These are phyloP conservation scores for Dryas alaskensis DNA, from an alignment of 306 rosid species.

Conservation along the genomic window DNA sequence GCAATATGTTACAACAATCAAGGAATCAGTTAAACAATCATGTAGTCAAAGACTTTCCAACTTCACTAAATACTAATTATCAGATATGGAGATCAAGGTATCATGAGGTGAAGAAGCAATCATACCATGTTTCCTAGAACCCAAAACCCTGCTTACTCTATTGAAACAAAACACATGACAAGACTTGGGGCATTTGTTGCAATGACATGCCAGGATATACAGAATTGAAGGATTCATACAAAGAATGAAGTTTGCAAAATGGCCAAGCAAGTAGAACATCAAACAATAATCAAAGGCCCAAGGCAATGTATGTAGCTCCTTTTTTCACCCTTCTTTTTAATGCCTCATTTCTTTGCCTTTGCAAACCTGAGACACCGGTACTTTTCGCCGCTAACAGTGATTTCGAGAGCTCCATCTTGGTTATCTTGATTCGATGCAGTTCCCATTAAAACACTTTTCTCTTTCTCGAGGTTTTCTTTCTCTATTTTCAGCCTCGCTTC, in stretches of 20 bases:
- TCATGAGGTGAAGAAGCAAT: neutral
- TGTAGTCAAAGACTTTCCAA: neutral
- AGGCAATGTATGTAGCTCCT: neutral
- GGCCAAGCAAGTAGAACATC: constrained; percentile 1
- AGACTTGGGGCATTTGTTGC: constrained; percentile 5
- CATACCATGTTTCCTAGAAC: neutral
- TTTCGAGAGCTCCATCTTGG: constrained; percentile 96
- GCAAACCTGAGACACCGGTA: constrained; percentile 92
- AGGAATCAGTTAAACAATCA: neutral
- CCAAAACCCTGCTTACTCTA: neutral
- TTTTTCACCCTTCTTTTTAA: constrained; percentile 2
- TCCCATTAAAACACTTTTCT: constrained; percentile 94
- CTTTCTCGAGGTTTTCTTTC: constrained; percentile 93
- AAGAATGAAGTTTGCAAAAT: constrained; percentile 10
- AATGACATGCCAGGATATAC: constrained; percentile 3
- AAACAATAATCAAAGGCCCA: neutral
- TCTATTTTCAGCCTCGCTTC: constrained; percentile 96
- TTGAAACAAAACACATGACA: constrained; percentile 4
- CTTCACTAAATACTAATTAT: neutral
- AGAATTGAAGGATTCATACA: constrained; percentile 6
- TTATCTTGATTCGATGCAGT: constrained; percentile 95
- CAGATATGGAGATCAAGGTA: neutral
- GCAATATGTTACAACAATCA: neutral
- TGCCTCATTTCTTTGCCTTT: constrained; percentile 85
- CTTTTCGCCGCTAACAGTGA: constrained; percentile 96